Base-by-base conservation (phyloP, 305 asterid species). In the Euphrasia arctica region DNA sequence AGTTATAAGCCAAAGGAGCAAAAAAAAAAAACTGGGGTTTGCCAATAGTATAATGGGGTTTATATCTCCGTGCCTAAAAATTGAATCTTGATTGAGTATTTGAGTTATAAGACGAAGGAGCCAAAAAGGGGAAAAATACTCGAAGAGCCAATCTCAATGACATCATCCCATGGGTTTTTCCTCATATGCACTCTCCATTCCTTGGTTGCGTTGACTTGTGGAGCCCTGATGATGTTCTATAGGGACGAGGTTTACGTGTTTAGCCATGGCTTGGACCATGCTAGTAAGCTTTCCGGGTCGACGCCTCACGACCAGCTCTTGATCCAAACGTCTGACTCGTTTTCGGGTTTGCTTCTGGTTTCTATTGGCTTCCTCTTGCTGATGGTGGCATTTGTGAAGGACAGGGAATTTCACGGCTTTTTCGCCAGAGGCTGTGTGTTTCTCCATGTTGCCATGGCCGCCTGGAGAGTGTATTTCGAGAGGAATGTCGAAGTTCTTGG, bases 301-400 rank as follows among this genome's bases (percentile, higher is more conserved):
- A 91, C 97, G 1, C 91, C 95, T 41, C 89, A 89, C 70, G 98
- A 91, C 72, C 95, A 91, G 82, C 79, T 91, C 43, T 80, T 91
- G 65, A 89, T 91, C 70, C 85, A 75, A 4, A 91, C 95, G 0
- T 91, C 98, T 0, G 98, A 91, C 71, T 91, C 96, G 25, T 89
- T 91, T 64, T 91, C 98, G 22, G 98, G 98, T 29, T 72, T 89
- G 80, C 88, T 91, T 56, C 51, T 91, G 67, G 85, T 87, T 67
- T 86, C 84, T 22, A 75, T 91, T 67, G 98, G 97, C 14, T 78
- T 89, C 66, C 78, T 91, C 67, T 70, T 91, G 88, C 82, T 91
- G 77, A 91, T 91, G 98, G 96, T 89, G 70, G 97, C 97, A 27
- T 91, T 89, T 81, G 95, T 91, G 47, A 89, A 78, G 67, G 98